phyloP scores from a whole-genome alignment of 2,329 filamentous ascomycete genomes.

The Chalaropsis ovoidea region DNA sequence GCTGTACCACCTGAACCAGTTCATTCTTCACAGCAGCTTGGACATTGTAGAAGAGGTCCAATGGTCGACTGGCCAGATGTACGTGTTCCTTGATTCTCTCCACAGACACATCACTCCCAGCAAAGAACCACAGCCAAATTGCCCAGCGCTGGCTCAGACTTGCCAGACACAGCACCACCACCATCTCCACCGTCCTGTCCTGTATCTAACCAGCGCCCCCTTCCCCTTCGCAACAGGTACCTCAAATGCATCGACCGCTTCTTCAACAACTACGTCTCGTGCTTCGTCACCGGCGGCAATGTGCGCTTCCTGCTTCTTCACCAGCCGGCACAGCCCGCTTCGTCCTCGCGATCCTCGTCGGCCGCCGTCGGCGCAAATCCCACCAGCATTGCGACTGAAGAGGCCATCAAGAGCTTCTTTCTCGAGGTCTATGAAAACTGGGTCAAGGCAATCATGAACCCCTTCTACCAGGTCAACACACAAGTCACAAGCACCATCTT shows the following conservation, averaged over 20 bases:
- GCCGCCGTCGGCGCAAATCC: slow-evolving; percentile 76
- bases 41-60: slow-evolving; percentile 95
- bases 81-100: slow-evolving; percentile 30
- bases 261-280: slow-evolving; percentile 89
- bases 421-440: slow-evolving; percentile 91
- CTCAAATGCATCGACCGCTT: slow-evolving; percentile 95
- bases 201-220: slow-evolving; percentile 36
- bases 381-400: slow-evolving; percentile 80
- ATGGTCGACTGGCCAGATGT: slow-evolving; percentile 82
- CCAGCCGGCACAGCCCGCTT: slow-evolving; percentile 46
- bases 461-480: slow-evolving; percentile 81
- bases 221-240: slow-evolving; percentile 51
- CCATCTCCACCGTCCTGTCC: slow-evolving; percentile 85
- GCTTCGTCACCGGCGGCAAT: slow-evolving; percentile 86
- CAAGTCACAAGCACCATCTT: slow-evolving; percentile 82
- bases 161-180: slow-evolving; percentile 90
- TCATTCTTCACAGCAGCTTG: slow-evolving; percentile 86
- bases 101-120: slow-evolving; percentile 22
- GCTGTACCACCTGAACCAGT: slow-evolving; percentile 89
- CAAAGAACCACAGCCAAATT: background rate
- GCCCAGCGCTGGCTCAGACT: slow-evolving; percentile 54
- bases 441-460: slow-evolving; percentile 94
- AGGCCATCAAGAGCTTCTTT: slow-evolving; percentile 92
- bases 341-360: slow-evolving; percentile 43
- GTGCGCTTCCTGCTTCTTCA: slow-evolving; percentile 91